Evolutionary conservation across 2,329 filamentous ascomycete species (phyloP).

Genomic region (Fusarium pseudonygamai): DNA sequence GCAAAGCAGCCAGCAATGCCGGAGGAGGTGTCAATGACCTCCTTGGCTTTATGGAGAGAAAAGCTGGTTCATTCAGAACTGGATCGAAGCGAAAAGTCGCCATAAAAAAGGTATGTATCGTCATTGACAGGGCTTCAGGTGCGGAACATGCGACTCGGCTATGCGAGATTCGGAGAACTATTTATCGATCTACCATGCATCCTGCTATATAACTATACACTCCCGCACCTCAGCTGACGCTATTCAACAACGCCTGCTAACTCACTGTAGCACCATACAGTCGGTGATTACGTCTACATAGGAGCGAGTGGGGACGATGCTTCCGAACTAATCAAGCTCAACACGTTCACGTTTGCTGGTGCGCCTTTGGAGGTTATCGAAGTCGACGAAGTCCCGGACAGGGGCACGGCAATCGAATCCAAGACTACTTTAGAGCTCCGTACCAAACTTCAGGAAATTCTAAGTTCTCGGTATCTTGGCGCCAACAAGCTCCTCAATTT

Average conservation of each 20-base stretch:
- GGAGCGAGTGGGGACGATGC: slow-evolving; percentile 72
- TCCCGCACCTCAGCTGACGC: slow-evolving; percentile 33
- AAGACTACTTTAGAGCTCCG: slow-evolving; percentile 69
- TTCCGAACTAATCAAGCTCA: slow-evolving; percentile 72
- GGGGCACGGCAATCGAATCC: slow-evolving; percentile 57
- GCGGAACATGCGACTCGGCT: slow-evolving; percentile 33
- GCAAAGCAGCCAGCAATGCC: slow-evolving; percentile 72
- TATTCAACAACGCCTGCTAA: slow-evolving; percentile 66
- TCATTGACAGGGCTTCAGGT: slow-evolving; percentile 48
- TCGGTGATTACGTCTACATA: slow-evolving; percentile 75
- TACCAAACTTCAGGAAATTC: slow-evolving; percentile 73
- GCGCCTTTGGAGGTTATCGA: slow-evolving; percentile 66
- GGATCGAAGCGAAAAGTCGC: slow-evolving; percentile 62
- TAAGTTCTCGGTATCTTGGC: slow-evolving; percentile 78
- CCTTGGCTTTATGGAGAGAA: slow-evolving; percentile 75
- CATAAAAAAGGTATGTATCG: slow-evolving; percentile 80
- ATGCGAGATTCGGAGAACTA: slow-evolving; percentile 32
- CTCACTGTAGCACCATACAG: slow-evolving; percentile 73
- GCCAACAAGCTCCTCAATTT: slow-evolving; percentile 82
- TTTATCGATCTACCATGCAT: slow-evolving; percentile 30
- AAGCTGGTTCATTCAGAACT: slow-evolving; percentile 66
- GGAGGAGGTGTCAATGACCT: slow-evolving; percentile 74
- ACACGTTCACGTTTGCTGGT: slow-evolving; percentile 75
- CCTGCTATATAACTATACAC: slow-evolving; percentile 32
- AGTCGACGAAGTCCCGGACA: slow-evolving; percentile 52